phyloP scores from a whole-genome alignment of 176 grass and related monocot genomes.

The Hordeum vulgare region DNA sequence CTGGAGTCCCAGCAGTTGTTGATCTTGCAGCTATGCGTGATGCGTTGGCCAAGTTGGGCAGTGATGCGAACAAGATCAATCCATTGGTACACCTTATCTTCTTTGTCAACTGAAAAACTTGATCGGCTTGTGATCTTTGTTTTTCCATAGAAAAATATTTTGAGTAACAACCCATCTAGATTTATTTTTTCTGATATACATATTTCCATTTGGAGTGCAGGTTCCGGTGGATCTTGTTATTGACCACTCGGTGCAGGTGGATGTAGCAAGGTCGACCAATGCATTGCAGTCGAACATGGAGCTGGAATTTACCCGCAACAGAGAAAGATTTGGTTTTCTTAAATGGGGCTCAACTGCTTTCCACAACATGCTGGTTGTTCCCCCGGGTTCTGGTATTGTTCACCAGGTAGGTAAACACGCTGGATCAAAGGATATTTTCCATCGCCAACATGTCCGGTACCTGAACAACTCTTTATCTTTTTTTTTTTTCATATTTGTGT shows the following conservation, averaged over 20 bases:
- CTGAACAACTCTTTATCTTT: neutral
- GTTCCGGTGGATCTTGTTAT: slow-evolving; percentile 84
- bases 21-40: slow-evolving; percentile 92
- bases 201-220: slow-evolving; percentile 21
- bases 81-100: slow-evolving; percentile 44
- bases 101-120: neutral
- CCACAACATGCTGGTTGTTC: slow-evolving; percentile 70
- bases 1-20: slow-evolving; percentile 74
- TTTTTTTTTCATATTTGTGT: neutral
- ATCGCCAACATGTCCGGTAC: neutral
- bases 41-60: slow-evolving; percentile 59
- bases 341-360: slow-evolving; percentile 91
- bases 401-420: slow-evolving; percentile 71
- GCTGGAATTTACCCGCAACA: slow-evolving; percentile 70
- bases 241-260: slow-evolving; percentile 77
- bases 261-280: slow-evolving; percentile 61
- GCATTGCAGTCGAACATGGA: slow-evolving; percentile 68
- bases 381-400: slow-evolving; percentile 75
- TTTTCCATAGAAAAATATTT: neutral
- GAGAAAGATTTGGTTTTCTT: slow-evolving; percentile 80
- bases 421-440: neutral
- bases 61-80: slow-evolving; percentile 80
- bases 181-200: neutral
- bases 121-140: neutral
- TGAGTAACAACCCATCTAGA: neutral